Evolutionary conservation across 2,329 filamentous ascomycete species (phyloP).

Genomic region (Ophiostoma fasciatum): DNA sequence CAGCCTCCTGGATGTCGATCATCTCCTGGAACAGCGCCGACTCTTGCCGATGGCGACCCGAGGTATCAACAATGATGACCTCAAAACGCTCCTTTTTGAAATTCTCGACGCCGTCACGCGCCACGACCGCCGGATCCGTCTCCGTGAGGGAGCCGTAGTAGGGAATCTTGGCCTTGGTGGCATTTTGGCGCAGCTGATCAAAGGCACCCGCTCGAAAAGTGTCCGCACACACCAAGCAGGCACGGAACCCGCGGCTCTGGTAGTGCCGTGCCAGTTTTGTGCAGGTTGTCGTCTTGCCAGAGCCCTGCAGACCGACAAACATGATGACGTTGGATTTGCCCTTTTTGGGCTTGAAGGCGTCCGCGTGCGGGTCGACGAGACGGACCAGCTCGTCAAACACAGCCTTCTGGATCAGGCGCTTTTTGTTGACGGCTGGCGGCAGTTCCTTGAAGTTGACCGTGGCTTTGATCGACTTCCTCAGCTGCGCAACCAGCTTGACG

Average conservation of each 20-base stretch:
- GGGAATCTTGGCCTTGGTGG: conserved; percentile 95
- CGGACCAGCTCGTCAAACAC: conserved; percentile 95
- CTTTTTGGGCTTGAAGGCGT: conserved; percentile 94
- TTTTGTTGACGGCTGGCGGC: conserved; percentile 88
- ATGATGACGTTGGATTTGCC: conserved; percentile 95
- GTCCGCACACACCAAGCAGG: conserved; percentile 90
- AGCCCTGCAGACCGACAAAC: conserved; percentile 96
- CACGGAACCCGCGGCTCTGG: conserved; percentile 80
- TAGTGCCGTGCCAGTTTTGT: conserved; percentile 95
- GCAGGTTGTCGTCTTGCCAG: conserved; percentile 95
- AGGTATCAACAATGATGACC: conserved; percentile 97
- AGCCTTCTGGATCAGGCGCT: conserved; percentile 91
- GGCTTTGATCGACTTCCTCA: conserved; percentile 83
- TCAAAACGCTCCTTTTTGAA: conserved; percentile 99
- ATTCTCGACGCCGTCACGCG: conserved; percentile 90
- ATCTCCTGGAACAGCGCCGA: conserved; percentile 93
- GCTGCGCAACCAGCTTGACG: conserved; percentile 75
- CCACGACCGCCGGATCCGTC: conserved; percentile 87
- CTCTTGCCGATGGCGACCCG: conserved; percentile 87
- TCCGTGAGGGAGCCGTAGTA: conserved; percentile 96
- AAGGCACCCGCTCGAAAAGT: conserved; percentile 98
- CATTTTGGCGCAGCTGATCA: conserved; percentile 97
- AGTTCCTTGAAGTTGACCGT: conserved; percentile 92
- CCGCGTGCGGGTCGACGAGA: conserved; percentile 87
- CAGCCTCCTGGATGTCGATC: conserved; percentile 86